These are phyloP conservation scores for Arthrobotrys conoides DNA, from an alignment of 2,329 filamentous ascomycete genomes.

Conservation along the genomic window DNA sequence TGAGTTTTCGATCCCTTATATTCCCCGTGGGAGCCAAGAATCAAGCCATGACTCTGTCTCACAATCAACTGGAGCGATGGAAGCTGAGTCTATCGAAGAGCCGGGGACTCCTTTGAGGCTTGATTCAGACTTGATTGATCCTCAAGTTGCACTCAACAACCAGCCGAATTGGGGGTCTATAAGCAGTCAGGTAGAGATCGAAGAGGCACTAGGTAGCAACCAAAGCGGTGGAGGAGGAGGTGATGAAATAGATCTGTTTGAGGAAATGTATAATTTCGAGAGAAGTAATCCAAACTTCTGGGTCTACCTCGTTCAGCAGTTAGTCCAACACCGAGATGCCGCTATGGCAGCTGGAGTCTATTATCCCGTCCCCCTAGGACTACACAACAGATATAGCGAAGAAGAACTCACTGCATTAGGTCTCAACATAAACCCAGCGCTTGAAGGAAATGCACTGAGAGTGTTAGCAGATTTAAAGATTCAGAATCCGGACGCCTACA, in stretches of 20 bases:
- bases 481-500: neutral
- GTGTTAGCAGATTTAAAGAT: neutral
- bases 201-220: neutral
- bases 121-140: no score
- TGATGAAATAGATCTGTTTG: neutral
- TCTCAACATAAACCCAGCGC: neutral
- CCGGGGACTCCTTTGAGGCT: neutral
- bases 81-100: neutral
- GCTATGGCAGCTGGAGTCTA: conserved; percentile 8
- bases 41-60: neutral
- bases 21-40: neutral
- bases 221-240: no score
- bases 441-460: neutral
- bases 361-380: conserved; percentile 29
- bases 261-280: conserved; percentile 35
- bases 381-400: conserved; percentile 15
- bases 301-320: neutral
- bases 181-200: neutral
- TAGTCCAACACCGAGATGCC: neutral
- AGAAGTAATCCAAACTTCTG: conserved; percentile 4
- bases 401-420: conserved; percentile 34
- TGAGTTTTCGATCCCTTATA: neutral
- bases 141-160: no score
- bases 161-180: neutral
- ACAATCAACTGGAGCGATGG: neutral